These are phyloP conservation scores for Margaritispora aquatica DNA, from an alignment of 495 filamentous ascomycete species.

Conservation along the genomic window DNA sequence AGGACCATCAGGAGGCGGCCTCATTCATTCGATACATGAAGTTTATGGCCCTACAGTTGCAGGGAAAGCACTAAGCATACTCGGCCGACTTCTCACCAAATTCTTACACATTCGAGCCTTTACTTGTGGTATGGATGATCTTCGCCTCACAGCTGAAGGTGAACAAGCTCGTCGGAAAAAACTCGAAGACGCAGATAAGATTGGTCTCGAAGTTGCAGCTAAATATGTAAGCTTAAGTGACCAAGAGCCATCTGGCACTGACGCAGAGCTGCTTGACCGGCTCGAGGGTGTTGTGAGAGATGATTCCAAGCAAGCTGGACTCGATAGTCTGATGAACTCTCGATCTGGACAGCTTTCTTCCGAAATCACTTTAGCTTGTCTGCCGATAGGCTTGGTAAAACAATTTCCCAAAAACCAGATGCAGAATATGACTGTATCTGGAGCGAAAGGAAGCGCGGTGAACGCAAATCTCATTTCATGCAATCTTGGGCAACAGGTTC, in stretches of 20 bases:
- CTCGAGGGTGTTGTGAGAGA: conserved; percentile 88
- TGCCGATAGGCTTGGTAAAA: conserved; percentile 80
- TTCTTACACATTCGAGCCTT: conserved; percentile 91
- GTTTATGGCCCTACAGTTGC: conserved; percentile 83
- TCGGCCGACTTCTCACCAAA: conserved; percentile 84
- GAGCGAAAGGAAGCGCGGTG: conserved; percentile 87
- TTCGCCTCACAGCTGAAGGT: conserved; percentile 76
- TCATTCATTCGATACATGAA: conserved; percentile 90
- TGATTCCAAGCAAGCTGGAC: conserved; percentile 77
- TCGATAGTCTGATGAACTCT: conserved; percentile 82
- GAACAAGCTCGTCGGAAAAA: conserved; percentile 65
- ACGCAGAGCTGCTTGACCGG: conserved; percentile 64
- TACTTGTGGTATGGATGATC: conserved; percentile 95
- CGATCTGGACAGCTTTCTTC: conserved; percentile 65
- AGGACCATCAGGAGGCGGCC: conserved; percentile 77
- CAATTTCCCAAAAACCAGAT: conserved; percentile 96
- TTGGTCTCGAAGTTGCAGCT: conserved; percentile 76
- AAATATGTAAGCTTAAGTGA: conserved; percentile 89
- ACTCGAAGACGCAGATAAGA: conserved; percentile 58
- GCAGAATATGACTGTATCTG: conserved; percentile 96
- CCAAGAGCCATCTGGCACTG: conserved; percentile 45
- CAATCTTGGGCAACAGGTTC: conserved; percentile 92
- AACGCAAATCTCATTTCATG: conserved; percentile 98
- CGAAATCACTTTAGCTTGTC: conserved; percentile 67
- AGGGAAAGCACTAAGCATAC: conserved; percentile 77